Conservation (phyloP, 805 yeast genomes). For the Saccharomycopsis synnaedendra region DNA sequence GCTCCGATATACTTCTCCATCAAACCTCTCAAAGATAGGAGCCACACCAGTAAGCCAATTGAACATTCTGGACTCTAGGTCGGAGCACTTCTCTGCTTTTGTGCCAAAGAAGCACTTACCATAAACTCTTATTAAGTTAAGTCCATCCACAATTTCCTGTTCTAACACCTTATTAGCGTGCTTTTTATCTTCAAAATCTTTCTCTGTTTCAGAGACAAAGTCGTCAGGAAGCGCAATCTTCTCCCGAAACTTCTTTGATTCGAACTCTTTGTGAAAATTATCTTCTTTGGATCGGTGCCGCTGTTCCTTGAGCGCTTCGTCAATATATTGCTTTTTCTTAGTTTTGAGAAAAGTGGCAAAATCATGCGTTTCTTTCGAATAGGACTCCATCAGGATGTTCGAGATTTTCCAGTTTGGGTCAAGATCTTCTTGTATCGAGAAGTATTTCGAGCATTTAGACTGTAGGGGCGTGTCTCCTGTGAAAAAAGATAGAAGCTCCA, state of each 20-base stretch:
- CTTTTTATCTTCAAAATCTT: not conserved
- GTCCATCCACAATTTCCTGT: conserved; percentile 29
- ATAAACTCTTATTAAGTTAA: conserved; percentile 35
- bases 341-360: too few relatives aligned
- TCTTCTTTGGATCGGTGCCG: too few relatives aligned
- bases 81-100: not conserved
- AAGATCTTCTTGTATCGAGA: too few relatives aligned
- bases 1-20: conserved; percentile 18
- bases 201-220: not conserved
- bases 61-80: conserved; percentile 19
- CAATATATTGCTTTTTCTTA: too few relatives aligned
- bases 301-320: too few relatives aligned
- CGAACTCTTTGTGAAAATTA: not conserved
- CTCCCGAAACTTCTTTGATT: not conserved
- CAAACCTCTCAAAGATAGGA: conserved; percentile 28
- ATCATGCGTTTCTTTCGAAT: too few relatives aligned
- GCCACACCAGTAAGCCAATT: conserved; percentile 28
- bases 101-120: conserved; percentile 33
- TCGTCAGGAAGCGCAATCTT: not conserved
- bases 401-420: too few relatives aligned
- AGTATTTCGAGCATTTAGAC: too few relatives aligned
- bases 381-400: too few relatives aligned
- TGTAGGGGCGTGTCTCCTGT: too few relatives aligned
- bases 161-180: conserved; percentile 22
- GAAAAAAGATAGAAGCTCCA: too few relatives aligned